phyloP scores from a whole-genome alignment of 768 basidiomycete species.

The Saitozyma sp. region DNA sequence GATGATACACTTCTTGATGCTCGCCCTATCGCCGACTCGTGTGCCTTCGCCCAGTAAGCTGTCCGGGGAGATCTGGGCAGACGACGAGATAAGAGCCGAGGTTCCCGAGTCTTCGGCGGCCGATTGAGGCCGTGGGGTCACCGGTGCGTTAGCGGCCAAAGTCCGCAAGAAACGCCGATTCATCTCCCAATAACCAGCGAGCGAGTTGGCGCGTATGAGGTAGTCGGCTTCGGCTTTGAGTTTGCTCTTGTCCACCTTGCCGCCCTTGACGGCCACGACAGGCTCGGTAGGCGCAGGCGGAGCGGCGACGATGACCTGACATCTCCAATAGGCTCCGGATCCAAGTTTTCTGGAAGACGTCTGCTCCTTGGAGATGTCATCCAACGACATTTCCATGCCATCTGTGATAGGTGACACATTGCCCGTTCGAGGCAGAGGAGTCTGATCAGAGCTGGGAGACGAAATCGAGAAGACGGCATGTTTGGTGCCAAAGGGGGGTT shows the following conservation, averaged over 20 bases:
- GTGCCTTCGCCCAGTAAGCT: conserved; percentile 80
- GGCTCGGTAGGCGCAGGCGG: conserved; percentile 16
- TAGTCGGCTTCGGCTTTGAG: conserved; percentile 28
- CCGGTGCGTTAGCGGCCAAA: conserved; percentile 9
- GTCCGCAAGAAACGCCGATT: conserved; percentile 62
- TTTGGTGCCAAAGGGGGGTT: conserved; percentile 1
- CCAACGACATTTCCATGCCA: neutral
- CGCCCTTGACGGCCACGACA: conserved; percentile 16
- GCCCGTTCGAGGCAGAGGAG: too few relatives aligned
- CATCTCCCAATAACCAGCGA: conserved; percentile 73
- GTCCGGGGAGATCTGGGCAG: conserved; percentile 79
- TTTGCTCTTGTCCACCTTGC: conserved; percentile 23
- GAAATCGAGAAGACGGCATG: neutral
- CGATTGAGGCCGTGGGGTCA: neutral
- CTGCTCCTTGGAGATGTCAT: conserved; percentile 1
- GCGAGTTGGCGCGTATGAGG: conserved; percentile 67
- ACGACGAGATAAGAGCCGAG: conserved; percentile 68
- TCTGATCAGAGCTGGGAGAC: too few relatives aligned
- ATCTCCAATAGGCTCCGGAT: conserved; percentile 25
- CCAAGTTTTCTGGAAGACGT: neutral
- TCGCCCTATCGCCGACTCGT: conserved; percentile 73
- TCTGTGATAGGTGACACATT: too few relatives aligned
- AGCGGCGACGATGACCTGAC: conserved; percentile 39
- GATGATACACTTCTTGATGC: conserved; percentile 75
- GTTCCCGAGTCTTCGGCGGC: conserved; percentile 20